Percentiles rank a stretch among this genome's conserved stretches.
phyloP scores from a whole-genome alignment of 208 protist genomes.

The Trypanosoma rangeli region DNA sequence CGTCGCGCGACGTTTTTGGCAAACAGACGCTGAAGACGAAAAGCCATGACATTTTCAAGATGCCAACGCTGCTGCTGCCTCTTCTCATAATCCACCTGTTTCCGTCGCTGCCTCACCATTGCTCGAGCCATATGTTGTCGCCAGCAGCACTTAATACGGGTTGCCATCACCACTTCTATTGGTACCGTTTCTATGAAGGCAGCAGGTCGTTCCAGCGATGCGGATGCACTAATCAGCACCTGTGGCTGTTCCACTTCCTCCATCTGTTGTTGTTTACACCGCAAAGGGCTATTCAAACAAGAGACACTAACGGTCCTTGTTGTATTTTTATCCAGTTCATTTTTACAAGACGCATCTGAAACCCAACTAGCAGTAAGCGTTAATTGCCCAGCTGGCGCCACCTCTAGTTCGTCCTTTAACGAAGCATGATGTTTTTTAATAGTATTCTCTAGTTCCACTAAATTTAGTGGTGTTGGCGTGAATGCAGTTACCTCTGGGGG shows the following conservation, averaged over 20 bases:
- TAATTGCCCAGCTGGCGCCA: neutral
- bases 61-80: constrained; percentile 13
- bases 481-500: neutral
- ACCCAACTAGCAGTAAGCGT: neutral
- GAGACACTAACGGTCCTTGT: neutral
- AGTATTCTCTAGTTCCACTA: neutral
- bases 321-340: constrained; percentile 2
- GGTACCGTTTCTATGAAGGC: neutral
- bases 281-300: neutral
- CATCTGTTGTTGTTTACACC: neutral
- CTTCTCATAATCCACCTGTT: neutral
- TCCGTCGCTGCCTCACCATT: neutral
- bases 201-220: neutral
- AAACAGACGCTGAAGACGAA: constrained; percentile 24
- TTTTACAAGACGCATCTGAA: neutral
- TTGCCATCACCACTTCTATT: constrained; percentile 11
- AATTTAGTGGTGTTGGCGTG: neutral
- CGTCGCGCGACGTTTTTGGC: neutral
- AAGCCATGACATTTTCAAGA: constrained; percentile 24
- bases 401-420: neutral
- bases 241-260: neutral
- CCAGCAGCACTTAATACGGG: constrained; percentile 25
- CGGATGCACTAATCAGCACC: neutral
- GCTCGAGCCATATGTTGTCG: constrained; percentile 13
- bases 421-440: neutral